phyloP scores from a whole-genome alignment of 805 yeast species.

The Candida railenensis region DNA sequence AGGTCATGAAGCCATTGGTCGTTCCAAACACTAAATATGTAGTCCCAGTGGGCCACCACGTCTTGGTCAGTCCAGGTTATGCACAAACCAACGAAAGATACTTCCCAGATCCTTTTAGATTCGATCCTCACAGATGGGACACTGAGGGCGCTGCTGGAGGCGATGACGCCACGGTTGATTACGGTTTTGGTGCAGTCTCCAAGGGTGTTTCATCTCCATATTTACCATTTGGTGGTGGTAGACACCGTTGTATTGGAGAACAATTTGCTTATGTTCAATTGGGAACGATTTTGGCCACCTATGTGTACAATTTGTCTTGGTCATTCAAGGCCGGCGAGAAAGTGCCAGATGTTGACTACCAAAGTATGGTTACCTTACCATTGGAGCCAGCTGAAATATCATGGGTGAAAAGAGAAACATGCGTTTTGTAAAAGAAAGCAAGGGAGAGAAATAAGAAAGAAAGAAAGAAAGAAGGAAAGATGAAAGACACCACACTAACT shows the following conservation, averaged over 20 bases:
- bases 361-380: conserved; percentile 93
- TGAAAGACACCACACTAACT: background rate
- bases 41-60: conserved; percentile 87
- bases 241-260: conserved; percentile 99
- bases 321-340: conserved; percentile 39
- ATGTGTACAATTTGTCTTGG: conserved; percentile 78
- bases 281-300: conserved; percentile 77
- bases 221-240: conserved; percentile 98
- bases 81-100: conserved; percentile 72
- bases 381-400: conserved; percentile 66
- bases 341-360: conserved; percentile 72
- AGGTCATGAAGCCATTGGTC: conserved; percentile 73
- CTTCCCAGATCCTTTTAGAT: conserved; percentile 73
- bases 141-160: conserved; percentile 20
- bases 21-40: conserved; percentile 78
- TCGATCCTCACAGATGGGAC: conserved; percentile 88
- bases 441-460: background rate
- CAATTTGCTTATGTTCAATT: conserved; percentile 95
- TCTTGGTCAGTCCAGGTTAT: conserved; percentile 92
- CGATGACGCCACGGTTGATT: conserved; percentile 59
- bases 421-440: conserved; percentile 20
- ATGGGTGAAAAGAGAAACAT: conserved; percentile 66
- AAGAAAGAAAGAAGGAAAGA: background rate
- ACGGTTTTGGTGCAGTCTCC: conserved; percentile 94
- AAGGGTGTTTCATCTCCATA: conserved; percentile 96